Evolutionary conservation across 2,329 filamentous ascomycete species (phyloP).

Genomic region (Neurospora crassa): DNA sequence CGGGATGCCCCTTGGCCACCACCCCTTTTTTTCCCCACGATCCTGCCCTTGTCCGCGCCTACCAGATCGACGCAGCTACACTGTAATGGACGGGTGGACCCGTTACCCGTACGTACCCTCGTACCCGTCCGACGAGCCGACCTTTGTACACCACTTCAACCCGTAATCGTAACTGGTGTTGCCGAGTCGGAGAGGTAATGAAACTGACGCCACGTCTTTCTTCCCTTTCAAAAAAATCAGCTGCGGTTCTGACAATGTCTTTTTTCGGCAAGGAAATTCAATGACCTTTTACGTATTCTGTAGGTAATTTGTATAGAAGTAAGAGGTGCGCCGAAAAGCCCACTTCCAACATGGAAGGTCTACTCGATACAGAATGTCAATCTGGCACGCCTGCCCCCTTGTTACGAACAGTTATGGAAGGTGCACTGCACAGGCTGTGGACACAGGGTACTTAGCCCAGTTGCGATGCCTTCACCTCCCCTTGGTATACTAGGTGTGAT

Average conservation of each 20-base stretch:
- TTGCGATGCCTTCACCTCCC: not conserved
- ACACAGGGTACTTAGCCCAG: not conserved
- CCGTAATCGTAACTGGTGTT: not conserved
- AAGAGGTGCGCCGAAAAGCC: not conserved
- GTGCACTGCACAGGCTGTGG: not conserved
- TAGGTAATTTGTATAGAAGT: not conserved
- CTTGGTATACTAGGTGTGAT: not conserved
- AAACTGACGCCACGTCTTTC: not conserved
- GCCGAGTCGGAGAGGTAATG: not conserved
- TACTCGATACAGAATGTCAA: not conserved
- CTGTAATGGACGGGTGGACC: not conserved
- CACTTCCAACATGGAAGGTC: not conserved
- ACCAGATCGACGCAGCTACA: not conserved
- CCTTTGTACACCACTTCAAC: no score
- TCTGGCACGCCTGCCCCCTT: not conserved
- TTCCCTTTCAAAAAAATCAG: not conserved
- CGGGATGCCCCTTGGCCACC: no score
- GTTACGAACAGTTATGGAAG: not conserved
- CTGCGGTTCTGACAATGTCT: not conserved
- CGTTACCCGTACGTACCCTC: not conserved
- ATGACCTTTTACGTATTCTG: not conserved
- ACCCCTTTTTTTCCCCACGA: not conserved
- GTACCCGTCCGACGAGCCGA: no score
- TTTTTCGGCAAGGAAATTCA: not conserved
- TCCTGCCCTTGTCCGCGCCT: not conserved